Conservation (phyloP, 805 yeast genomes). For the Dipodascus albidus region DNA sequence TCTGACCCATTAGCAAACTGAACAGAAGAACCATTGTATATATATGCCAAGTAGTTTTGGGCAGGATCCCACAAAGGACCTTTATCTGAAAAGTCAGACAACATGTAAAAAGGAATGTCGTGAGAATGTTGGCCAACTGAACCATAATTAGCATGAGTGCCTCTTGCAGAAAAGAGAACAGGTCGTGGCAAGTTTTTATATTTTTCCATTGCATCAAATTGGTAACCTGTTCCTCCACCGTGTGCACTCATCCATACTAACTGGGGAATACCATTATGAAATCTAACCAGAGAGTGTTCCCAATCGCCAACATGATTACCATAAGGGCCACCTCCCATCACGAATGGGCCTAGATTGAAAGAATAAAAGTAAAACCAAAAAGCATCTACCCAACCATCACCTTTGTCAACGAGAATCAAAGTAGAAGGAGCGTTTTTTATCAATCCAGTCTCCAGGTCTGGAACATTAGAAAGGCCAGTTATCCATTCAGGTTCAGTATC, state of each 20-base stretch:
- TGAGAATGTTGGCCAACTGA: conserved; percentile 95
- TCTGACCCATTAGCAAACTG: conserved; percentile 27
- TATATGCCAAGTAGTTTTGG: conserved; percentile 68
- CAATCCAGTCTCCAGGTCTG: conserved; percentile 59
- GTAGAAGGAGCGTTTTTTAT: conserved; percentile 71
- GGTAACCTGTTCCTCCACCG: conserved; percentile 91
- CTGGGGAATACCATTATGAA: conserved; percentile 67
- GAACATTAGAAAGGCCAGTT: conserved; percentile 58
- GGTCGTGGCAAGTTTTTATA: conserved; percentile 41
- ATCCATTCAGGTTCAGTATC: conserved; percentile 71
- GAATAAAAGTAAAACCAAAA: conserved; percentile 95
- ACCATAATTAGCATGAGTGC: conserved; percentile 95
- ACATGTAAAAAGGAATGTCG: conserved; percentile 83
- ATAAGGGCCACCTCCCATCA: conserved; percentile 95
- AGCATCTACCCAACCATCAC: conserved; percentile 90
- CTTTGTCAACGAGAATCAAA: conserved; percentile 78
- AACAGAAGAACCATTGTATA: conserved; percentile 50
- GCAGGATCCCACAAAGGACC: conserved; percentile 96
- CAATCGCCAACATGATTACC: conserved; percentile 98
- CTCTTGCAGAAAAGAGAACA: conserved; percentile 79
- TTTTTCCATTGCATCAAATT: conserved; percentile 65
- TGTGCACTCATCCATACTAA: conserved; percentile 96
- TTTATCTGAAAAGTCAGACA: conserved; percentile 87
- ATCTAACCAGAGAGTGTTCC: conserved; percentile 89
- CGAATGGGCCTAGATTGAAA: conserved; percentile 90